Base-by-base conservation (phyloP, 1,284 basidiomycete species). In the Schizophyllum amplum region DNA sequence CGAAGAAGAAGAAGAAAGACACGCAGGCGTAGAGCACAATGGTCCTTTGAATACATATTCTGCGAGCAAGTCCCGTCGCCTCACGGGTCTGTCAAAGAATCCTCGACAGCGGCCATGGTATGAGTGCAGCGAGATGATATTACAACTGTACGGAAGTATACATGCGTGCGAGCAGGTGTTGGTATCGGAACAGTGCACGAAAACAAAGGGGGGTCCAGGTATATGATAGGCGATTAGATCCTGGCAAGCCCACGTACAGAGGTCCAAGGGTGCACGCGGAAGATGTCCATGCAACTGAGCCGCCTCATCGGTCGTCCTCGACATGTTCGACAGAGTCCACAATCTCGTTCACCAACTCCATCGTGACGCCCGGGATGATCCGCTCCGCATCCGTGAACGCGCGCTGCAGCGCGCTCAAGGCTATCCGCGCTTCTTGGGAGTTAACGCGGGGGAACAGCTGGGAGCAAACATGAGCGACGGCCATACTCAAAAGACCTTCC, bases 371-470 rank as follows among this genome's bases (percentile, higher is more conserved):
- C 27, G 90, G 90, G 63, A 92, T 92, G 60, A 92, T 87, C 58
- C 88, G 79, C 72, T 98, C 94, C 3, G 94, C 93, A 24, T 94
- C 91, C 48, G 91, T 90, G 66, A 97, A 95, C 2, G 94, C 94
- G 52, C 88, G 80, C 65, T 94, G 90, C 13, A 97, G 76, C 52
- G 87, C 81, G 59, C 87, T 90, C 54, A 98, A 79, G 11, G 90
- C 88, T 24, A 89, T 77, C 58, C 91, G 82, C 7, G 93, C 94
- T 67, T 94, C 91, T 64, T 89, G 86, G 23, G 92, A 90, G 1
- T 89, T 86, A 27, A 97, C 90, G 51, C 94, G 84, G 57, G 90
- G 90, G 69, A 93, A 90, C 33, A 98, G 77, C 94, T 96, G 63
- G 23, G 42, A 13, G 58, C 25, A 9, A 25, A 47, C 53, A 21